Evolutionary conservation across 108 stramenopile species (phyloP), one percentile per base, ranked within the genome.

Genomic region (Chaetoceros tenuissimus): DNA sequence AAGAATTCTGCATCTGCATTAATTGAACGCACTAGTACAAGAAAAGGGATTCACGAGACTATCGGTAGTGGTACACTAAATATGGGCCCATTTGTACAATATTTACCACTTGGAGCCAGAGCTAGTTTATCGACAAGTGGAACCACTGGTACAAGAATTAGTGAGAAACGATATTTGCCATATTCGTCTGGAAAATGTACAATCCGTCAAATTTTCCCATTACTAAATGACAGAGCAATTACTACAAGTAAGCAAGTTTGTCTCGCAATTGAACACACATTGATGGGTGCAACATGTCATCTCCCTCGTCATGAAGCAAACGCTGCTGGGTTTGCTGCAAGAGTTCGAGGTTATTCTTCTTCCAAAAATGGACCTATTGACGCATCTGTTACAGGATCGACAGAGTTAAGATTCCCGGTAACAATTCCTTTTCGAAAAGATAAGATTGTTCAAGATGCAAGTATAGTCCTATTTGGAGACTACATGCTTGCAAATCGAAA

Each of bases 301-400:
- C 60, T 92, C 3, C 85, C 89, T 24, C 77, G 69, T 26, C 85
- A 92, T 57, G 89, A 85, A 57, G 84, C 81, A 18, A 73, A 79
- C 43, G 77, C 80, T 24, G 55, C 80, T 28, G 85, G 78, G 2
- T 62, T 83, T 24, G 59, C 84, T 0, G 69, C 78, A 45, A 75
- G 69, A 17, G 77, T 92, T 43, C 74, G 89, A 55, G 89, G 89
- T 10, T 74, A 76, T 48, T 31, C 28, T 16, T 17, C 24, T 2
- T 21, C 21, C n/a, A 28, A 54, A 8, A 65, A 71, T 50, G 74
- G 60, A 22, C 23, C 68, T 3, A 53, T 81, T 17, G 58, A 78
- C 16, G 64, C 81, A 0, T 67, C 78, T 0, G 59, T 92, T 25
- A 73, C 63, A 40, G 89, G 89, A 26, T 84, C 83, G 3, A 59